Percentiles rank a stretch among this genome's conserved stretches.
These are phyloP conservation scores for Neurospora sp. DNA, from an alignment of 495 filamentous ascomycete genomes.

Conservation along the genomic window DNA sequence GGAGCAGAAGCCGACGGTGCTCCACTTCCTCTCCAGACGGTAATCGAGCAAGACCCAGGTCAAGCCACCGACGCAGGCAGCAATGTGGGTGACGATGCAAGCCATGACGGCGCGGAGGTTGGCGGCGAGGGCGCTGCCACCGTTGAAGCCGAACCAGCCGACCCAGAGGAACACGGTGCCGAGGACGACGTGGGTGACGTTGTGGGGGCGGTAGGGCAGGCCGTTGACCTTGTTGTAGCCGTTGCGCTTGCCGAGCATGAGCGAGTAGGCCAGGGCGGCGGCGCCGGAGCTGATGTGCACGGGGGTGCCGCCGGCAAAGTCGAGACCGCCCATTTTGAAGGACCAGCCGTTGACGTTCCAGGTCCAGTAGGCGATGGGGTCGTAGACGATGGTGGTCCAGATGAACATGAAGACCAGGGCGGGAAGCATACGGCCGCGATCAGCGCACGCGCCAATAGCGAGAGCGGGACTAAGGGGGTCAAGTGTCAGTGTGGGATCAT, in stretches of 20 bases:
- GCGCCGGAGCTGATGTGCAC: constrained; percentile 91
- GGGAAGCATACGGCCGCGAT: constrained; percentile 89
- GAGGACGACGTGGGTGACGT: constrained; percentile 93
- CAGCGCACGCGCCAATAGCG: constrained; percentile 84
- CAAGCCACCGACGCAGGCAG: constrained; percentile 78
- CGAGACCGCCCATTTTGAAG: constrained; percentile 71
- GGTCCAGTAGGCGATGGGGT: constrained; percentile 96
- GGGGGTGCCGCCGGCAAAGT: constrained; percentile 93
- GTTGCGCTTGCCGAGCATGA: constrained; percentile 84
- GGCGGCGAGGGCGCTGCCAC: constrained; percentile 78
- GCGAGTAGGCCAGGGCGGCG: constrained; percentile 80
- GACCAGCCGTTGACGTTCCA: constrained; percentile 90
- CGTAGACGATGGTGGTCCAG: constrained; percentile 91
- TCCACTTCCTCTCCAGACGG: constrained; percentile 91
- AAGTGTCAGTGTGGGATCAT: background rate
- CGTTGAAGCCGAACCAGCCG: constrained; percentile 99
- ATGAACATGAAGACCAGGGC: constrained; percentile 93
- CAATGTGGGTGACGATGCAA: constrained; percentile 59
- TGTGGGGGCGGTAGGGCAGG: constrained; percentile 94
- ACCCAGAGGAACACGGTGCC: constrained; percentile 99
- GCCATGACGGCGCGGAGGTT: constrained; percentile 83
- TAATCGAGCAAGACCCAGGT: constrained; percentile 97
- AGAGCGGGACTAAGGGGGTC: constrained; percentile 54
- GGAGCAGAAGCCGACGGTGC: constrained; percentile 94
- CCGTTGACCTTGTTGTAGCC: constrained; percentile 74